These are phyloP conservation scores for Sporothrix mexicana DNA, from an alignment of 2,329 filamentous ascomycete species.

Conservation along the genomic window DNA sequence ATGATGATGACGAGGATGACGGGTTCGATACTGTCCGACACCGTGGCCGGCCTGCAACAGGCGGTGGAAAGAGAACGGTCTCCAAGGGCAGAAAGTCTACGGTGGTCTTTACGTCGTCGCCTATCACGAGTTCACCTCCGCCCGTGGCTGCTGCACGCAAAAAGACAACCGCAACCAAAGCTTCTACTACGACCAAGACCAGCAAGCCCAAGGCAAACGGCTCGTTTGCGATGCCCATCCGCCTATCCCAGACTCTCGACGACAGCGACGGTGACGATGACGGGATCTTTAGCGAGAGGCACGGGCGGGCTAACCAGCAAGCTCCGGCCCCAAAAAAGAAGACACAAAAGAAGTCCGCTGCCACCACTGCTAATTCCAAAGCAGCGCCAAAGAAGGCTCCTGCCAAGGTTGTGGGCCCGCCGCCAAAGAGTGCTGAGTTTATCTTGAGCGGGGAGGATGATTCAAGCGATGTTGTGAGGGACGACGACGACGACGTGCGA, in stretches of 20 bases:
- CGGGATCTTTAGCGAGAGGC: constrained; percentile 16
- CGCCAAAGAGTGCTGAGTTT: constrained; percentile 32
- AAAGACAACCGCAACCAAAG: neutral
- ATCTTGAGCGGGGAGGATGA: constrained; percentile 29
- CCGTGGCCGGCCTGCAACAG: neutral
- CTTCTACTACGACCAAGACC: neutral
- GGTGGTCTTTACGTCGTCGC: constrained; percentile 29
- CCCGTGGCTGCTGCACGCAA: neutral
- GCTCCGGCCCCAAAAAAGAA: neutral
- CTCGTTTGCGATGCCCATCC: constrained; percentile 33
- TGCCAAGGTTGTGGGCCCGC: neutral
- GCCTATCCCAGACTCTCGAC: constrained; percentile 35
- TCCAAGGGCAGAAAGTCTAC: constrained; percentile 3
- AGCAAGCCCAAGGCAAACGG: constrained; percentile 6
- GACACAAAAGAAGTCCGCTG: neutral
- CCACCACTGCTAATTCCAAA: neutral
- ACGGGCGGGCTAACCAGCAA: constrained; percentile 14
- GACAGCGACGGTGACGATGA: constrained; percentile 25
- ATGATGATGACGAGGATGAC: constrained; percentile 18
- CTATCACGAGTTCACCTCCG: constrained; percentile 35
- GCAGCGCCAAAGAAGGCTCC: neutral
- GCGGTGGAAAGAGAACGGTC: neutral
- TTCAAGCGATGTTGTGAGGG: constrained; percentile 18
- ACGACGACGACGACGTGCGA: constrained; percentile 28
- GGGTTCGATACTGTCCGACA: neutral